A percentile compares a stretch with the other conserved stretches of the same genome.
These are phyloP conservation scores for Colletotrichum incanum DNA, from an alignment of 2,329 filamentous ascomycete genomes.

Conservation along the genomic window DNA sequence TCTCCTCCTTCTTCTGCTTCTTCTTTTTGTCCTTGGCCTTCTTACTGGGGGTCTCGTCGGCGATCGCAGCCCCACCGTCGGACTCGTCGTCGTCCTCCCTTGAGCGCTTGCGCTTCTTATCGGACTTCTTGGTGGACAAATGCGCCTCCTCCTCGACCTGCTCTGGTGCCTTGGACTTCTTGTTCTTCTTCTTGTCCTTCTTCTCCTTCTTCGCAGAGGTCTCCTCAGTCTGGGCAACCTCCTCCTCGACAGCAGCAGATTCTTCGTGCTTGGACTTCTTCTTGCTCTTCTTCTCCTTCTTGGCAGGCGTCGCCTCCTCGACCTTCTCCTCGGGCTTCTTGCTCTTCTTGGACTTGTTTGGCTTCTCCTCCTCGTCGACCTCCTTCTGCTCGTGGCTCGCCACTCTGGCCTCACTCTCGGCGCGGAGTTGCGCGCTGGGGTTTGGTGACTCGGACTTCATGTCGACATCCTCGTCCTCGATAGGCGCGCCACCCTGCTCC, in stretches of 20 bases:
- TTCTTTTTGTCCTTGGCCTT: conserved; percentile 48
- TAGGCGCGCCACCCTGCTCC: conserved; percentile 45
- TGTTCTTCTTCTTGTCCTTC: conserved; percentile 45
- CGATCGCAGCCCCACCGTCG: conserved; percentile 38
- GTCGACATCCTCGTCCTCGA: conserved; percentile 49
- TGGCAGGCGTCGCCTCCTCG: conserved; percentile 23
- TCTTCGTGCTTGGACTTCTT: conserved; percentile 53
- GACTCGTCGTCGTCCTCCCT: conserved; percentile 42
- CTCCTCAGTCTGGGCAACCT: conserved; percentile 43
- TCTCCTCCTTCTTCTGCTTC: conserved; percentile 46
- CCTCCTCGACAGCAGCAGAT: conserved; percentile 34
- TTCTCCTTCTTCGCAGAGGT: conserved; percentile 42
- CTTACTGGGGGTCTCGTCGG: conserved; percentile 47
- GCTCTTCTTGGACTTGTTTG: conserved; percentile 38
- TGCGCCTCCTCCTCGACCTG: conserved; percentile 29
- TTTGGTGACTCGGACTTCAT: conserved; percentile 41
- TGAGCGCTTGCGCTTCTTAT: conserved; percentile 47
- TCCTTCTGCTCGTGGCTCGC: conserved; percentile 48
- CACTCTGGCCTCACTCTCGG: conserved; percentile 41
- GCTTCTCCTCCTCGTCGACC: conserved; percentile 45
- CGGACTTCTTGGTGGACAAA: conserved; percentile 47
- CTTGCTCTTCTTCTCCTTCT: conserved; percentile 49
- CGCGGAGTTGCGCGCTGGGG: conserved; percentile 41
- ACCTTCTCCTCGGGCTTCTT: conserved; percentile 39
- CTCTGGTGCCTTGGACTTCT: conserved; percentile 41